phyloP scores from a whole-genome alignment of 768 basidiomycete species.

The Termitomyces sp. region DNA sequence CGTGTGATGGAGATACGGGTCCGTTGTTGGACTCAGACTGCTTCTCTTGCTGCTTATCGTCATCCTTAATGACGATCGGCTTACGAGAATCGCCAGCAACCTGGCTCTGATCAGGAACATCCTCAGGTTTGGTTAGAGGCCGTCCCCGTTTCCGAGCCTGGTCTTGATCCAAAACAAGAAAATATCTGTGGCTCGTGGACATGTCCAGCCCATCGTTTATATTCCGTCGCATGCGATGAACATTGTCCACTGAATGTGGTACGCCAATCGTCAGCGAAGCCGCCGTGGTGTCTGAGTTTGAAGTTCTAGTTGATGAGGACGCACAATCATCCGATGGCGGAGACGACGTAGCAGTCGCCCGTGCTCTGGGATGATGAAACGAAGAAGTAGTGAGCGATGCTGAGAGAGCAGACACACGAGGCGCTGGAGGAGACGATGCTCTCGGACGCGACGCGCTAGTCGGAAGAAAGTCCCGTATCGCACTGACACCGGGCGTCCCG shows the following conservation, averaged over 20 bases:
- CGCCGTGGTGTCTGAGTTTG: constrained; percentile 18
- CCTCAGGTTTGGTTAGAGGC: constrained; percentile 17
- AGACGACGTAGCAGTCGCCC: constrained; percentile 14
- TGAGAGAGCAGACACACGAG: constrained; percentile 58
- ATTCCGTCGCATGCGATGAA: constrained; percentile 37
- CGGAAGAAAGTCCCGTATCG: constrained; percentile 57
- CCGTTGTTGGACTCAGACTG: background rate
- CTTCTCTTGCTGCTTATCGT: constrained; percentile 12
- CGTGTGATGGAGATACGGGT: constrained; percentile 19
- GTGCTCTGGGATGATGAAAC: constrained; percentile 46
- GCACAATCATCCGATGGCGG: constrained; percentile 7
- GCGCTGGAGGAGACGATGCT: constrained; percentile 30
- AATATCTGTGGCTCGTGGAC: constrained; percentile 40
- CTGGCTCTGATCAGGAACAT: constrained; percentile 17
- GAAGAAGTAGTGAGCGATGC: constrained; percentile 59
- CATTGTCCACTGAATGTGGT: constrained; percentile 24
- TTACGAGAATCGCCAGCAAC: constrained; percentile 18
- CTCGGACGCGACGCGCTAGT: constrained; percentile 32
- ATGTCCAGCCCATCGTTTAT: constrained; percentile 38
- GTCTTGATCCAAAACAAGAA: constrained; percentile 39
- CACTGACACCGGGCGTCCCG: constrained; percentile 29
- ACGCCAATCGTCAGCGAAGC: constrained; percentile 29
- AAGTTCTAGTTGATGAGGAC: constrained; percentile 17
- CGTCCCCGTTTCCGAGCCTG: constrained; percentile 27
- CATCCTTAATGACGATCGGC: constrained; percentile 15